A percentile compares a stretch with the other conserved stretches of the same genome.
Evolutionary conservation across 257 asterid species (phyloP).

Genomic region (Paraleonurus japonicus): DNA sequence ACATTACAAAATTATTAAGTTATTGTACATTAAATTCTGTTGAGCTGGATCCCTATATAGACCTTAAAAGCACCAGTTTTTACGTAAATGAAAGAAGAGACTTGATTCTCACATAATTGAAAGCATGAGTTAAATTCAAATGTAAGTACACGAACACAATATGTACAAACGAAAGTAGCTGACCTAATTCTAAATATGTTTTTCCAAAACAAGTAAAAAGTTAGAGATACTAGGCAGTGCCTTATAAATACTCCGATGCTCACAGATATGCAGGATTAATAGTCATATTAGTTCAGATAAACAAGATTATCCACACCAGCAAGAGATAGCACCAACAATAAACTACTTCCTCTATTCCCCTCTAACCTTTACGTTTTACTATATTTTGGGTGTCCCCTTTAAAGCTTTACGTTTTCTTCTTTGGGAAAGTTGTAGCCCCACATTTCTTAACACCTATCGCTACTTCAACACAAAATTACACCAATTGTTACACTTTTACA

Average conservation of each 20-base stretch:
- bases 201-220: neutral
- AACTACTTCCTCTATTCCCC: too few relatives aligned
- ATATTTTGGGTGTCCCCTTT: too few relatives aligned
- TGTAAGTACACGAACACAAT: neutral
- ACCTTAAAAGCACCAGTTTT: neutral
- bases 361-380: too few relatives aligned
- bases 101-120: neutral
- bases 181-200: neutral
- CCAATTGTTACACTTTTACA: too few relatives aligned
- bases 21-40: neutral
- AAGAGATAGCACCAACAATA: neutral
- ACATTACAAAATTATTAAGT: neutral
- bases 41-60: neutral
- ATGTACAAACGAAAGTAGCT: neutral
- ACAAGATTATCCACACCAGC: neutral
- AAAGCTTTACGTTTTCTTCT: too few relatives aligned
- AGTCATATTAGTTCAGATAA: neutral
- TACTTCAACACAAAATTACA: too few relatives aligned
- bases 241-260: neutral
- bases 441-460: too few relatives aligned
- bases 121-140: neutral
- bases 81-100: neutral
- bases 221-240: neutral
- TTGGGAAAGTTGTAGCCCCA: too few relatives aligned
- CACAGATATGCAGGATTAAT: conserved; percentile 13